A percentile compares a stretch with the other conserved stretches of the same genome.
These are phyloP conservation scores for Gynandropsis gynandra DNA, from an alignment of 345 rosid species.

Conservation along the genomic window DNA sequence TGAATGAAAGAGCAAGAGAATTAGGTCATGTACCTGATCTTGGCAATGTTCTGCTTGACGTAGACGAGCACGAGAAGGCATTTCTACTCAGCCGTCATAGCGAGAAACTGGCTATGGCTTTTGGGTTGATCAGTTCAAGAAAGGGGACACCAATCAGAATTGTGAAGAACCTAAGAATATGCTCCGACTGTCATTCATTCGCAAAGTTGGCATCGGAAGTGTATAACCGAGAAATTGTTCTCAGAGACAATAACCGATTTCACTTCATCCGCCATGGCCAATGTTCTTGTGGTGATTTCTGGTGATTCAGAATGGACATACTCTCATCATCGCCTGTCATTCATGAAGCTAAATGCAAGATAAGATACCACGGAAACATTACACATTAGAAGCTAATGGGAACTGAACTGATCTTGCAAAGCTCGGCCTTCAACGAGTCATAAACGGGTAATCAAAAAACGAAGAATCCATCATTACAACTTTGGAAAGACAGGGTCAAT, in stretches of 20 bases:
- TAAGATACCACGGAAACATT: not conserved
- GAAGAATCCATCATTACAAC: slow-evolving; percentile 15
- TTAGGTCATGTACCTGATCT: slow-evolving; percentile 51
- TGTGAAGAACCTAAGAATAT: slow-evolving; percentile 51
- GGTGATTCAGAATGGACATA: slow-evolving; percentile 23
- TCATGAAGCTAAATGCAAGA: too few species aligned
- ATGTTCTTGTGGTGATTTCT: slow-evolving; percentile 51
- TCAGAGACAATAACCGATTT: slow-evolving; percentile 52
- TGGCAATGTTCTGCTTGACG: slow-evolving; percentile 42
- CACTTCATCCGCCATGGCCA: slow-evolving; percentile 43
- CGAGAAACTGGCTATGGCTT: slow-evolving; percentile 59
- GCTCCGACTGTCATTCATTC: slow-evolving; percentile 56
- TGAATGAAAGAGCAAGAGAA: slow-evolving; percentile 31
- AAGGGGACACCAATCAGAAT: slow-evolving; percentile 37
- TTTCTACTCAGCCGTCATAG: slow-evolving; percentile 47
- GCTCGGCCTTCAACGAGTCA: not conserved
- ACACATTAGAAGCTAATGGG: slow-evolving; percentile 11
- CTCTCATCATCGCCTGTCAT: too few species aligned
- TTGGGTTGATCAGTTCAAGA: slow-evolving; percentile 39
- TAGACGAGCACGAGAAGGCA: slow-evolving; percentile 48
- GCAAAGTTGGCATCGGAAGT: slow-evolving; percentile 39
- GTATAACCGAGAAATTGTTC: slow-evolving; percentile 39
- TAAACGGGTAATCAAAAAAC: not conserved
- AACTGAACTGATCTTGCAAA: too few species aligned
- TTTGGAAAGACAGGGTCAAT: slow-evolving; percentile 54